Evolutionary conservation across 805 yeast species (phyloP).

Genomic region (Sugiyamaella boreocaroliniensis): DNA sequence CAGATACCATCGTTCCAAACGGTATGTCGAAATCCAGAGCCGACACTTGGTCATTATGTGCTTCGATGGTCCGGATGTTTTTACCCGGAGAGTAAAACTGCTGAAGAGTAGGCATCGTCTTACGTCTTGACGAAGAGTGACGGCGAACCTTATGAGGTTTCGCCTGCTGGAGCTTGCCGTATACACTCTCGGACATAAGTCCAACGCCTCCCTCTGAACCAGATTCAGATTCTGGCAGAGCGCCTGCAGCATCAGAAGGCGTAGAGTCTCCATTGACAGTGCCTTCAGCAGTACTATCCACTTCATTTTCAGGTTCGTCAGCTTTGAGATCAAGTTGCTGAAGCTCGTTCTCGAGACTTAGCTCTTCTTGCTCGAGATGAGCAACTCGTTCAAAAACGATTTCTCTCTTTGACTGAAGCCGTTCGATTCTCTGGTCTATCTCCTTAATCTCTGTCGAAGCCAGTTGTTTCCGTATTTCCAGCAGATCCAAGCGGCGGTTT

Average conservation of each 20-base stretch:
- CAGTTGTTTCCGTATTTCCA: slow-evolving; percentile 58
- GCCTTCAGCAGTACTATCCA: background rate
- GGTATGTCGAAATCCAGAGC: slow-evolving; percentile 66
- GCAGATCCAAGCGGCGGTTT: slow-evolving; percentile 43
- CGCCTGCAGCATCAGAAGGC: background rate
- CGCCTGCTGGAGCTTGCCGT: slow-evolving; percentile 35
- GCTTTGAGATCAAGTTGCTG: slow-evolving; percentile 11
- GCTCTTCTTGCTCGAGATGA: slow-evolving; percentile 53
- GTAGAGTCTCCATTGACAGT: background rate
- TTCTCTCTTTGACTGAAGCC: slow-evolving; percentile 45
- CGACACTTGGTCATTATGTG: slow-evolving; percentile 49
- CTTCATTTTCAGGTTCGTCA: background rate
- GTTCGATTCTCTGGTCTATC: slow-evolving; percentile 50
- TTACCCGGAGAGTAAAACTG: slow-evolving; percentile 58
- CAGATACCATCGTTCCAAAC: slow-evolving; percentile 69
- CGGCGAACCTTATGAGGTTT: slow-evolving; percentile 8
- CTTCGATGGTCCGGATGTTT: slow-evolving; percentile 42
- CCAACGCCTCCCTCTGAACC: slow-evolving; percentile 8
- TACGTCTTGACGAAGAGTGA: slow-evolving; percentile 34
- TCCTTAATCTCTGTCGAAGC: slow-evolving; percentile 60
- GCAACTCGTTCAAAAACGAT: slow-evolving; percentile 54
- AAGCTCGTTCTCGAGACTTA: slow-evolving; percentile 40
- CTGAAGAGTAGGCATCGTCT: slow-evolving; percentile 56
- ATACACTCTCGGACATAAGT: slow-evolving; percentile 39
- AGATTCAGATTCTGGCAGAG: background rate